Conservation (phyloP, 2,329 filamentous ascomycete species). For the Sarocladiaceae sp. region DNA sequence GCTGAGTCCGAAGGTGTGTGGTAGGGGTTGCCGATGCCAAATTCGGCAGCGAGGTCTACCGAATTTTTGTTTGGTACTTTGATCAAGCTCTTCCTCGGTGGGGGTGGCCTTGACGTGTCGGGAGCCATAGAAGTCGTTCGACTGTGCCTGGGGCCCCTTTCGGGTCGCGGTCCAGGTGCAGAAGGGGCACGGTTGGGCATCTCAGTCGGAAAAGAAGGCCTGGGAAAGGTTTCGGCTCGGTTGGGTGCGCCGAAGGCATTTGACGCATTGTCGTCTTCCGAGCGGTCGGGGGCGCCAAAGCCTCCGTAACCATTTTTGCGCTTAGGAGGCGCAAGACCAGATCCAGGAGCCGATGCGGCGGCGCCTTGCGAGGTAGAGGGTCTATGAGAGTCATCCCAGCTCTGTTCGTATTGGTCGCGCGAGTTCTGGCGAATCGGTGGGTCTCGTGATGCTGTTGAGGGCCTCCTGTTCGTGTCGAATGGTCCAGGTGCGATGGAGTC, state of each 20-base stretch:
- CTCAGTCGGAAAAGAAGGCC: conserved; percentile 29
- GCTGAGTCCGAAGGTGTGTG: conserved; percentile 58
- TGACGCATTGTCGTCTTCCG: conserved; percentile 30
- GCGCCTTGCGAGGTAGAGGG: conserved; percentile 12
- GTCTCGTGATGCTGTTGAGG: conserved; percentile 27
- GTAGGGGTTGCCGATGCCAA: conserved; percentile 56
- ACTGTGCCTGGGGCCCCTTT: conserved; percentile 24
- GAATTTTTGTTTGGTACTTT: conserved; percentile 35
- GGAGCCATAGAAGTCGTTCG: conserved; percentile 39
- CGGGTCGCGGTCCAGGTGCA: conserved; percentile 36
- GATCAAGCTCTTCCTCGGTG: conserved; percentile 44
- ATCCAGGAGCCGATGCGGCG: not conserved
- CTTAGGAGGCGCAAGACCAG: conserved; percentile 16
- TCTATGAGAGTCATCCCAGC: conserved; percentile 14
- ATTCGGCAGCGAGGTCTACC: conserved; percentile 53
- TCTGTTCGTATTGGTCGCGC: conserved; percentile 15
- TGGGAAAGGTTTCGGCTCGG: conserved; percentile 49
- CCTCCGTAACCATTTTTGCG: conserved; percentile 52
- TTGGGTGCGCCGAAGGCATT: conserved; percentile 30
- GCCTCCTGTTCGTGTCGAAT: conserved; percentile 45
- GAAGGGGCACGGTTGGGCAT: conserved; percentile 39
- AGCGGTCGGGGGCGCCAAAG: conserved; percentile 42
- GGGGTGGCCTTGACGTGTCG: conserved; percentile 46
- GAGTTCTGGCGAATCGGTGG: conserved; percentile 23
- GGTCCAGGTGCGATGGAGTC: conserved; percentile 61